Evolutionary conservation across 2,329 filamentous ascomycete genomes (phyloP).

Genomic region (Nannizziopsis barbatae): DNA sequence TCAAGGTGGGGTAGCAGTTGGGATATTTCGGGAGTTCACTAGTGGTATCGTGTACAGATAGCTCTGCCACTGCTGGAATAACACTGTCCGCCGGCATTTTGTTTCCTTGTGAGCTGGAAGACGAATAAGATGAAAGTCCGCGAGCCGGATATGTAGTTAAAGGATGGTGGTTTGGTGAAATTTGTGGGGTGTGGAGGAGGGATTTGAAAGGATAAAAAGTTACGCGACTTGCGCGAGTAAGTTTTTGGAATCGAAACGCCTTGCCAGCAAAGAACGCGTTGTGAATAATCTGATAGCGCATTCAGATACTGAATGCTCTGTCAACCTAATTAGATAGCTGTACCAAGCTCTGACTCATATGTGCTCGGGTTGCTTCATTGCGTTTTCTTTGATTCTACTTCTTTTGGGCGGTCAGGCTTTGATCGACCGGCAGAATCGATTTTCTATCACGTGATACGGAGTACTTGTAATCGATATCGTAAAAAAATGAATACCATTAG

Average conservation of each 20-base stretch:
- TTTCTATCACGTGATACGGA: constrained; percentile 1
- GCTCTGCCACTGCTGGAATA: constrained; percentile 29
- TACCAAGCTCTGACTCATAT: background rate
- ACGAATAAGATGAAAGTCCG: background rate
- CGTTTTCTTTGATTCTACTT: background rate
- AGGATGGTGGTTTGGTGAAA: background rate
- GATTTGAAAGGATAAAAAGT: constrained; percentile 4
- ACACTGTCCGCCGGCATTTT: constrained; percentile 26
- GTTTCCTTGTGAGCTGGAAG: background rate
- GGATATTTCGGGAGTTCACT: constrained; percentile 30
- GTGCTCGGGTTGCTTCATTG: background rate
- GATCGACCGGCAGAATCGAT: constrained; percentile 1
- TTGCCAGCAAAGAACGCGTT: constrained; percentile 8
- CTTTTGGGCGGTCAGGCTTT: constrained; percentile 1
- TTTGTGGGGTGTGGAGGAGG: constrained; percentile 11
- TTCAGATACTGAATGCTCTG: constrained; percentile 6
- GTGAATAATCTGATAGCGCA: constrained; percentile 12
- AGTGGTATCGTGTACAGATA: constrained; percentile 32
- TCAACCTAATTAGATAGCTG: background rate
- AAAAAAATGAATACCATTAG: too few relatives aligned
- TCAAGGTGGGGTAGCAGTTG: constrained; percentile 35
- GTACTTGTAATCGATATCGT: too few relatives aligned
- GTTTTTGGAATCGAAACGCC: background rate
- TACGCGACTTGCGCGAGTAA: background rate
- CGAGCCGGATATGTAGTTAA: background rate